Evolutionary conservation across 768 basidiomycete species (phyloP), one percentile per base, ranked within the genome.

Genomic region (Multifurca ochricompacta): DNA sequence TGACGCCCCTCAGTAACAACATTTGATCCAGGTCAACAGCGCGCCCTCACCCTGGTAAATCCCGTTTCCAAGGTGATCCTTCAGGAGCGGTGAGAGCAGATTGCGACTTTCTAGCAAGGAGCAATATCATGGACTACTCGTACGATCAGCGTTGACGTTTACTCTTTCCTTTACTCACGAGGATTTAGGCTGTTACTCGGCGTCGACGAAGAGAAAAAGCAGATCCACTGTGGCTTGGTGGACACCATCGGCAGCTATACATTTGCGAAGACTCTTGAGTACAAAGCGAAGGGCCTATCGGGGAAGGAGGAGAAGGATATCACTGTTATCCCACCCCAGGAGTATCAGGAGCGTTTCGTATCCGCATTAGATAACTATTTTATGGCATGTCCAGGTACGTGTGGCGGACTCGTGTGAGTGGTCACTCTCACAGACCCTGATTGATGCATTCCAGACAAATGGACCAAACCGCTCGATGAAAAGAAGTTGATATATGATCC

Each of bases 61-160:
- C 85, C 87, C 0, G 77, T 89, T 63, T 87, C 86, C 5, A 87
- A 87, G 63, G 69, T 75, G n/a, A 74, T 88, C 21, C 71, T 92
- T 0, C 74, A 73, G 27, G 82, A 58, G 87, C 86, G 2, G 72
- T 91, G 59, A 75, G 69, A 59, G 76, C 71, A 40, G 89, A 91
- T 63, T 81, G 83, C 4, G 86, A 85, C 2, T 92, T 85, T 64
- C 70, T 92, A 28, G 74, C 84, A 0, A 76, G 70, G 62, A 85
- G 82, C 61, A 87, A 87, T 58, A 87, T 91, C 62, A 90, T 91
- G 85, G 89, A 92, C 64, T 92, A 90, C 61, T 88, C 86, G 82
- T 85, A 62, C 56, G 82, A 21, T 21, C 51, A n/a, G 5, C 16
- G n/a, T 25, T n/a, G 34, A 25, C 47, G 41, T 35, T 27, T 32